Base-by-base conservation (phyloP, 2,329 filamentous ascomycete genomes). In the Pseudogymnoascus sp. region DNA sequence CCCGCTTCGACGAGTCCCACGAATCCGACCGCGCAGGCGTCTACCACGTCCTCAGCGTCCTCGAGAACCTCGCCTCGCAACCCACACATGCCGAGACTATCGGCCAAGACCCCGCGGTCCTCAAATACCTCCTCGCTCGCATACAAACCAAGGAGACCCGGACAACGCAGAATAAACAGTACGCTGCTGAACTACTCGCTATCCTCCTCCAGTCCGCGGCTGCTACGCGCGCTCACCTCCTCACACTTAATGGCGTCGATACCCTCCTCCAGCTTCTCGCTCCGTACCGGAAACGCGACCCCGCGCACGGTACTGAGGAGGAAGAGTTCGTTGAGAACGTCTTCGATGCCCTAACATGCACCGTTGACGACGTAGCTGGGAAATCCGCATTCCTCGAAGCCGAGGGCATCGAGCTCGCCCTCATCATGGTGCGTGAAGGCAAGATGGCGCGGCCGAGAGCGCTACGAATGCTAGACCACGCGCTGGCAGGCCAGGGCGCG, bases 251-350 rank as follows among this genome's bases (percentile, higher is more conserved):
- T 66, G 88, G 89, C 0, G 81, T 95, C 7, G 93, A 99, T 70
- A 75, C 82, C 2, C 79, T 96, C 68, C 85, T 99, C 13, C 91
- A 96, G 75, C 81, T 96, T 0, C 83, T 96, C 0, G 90, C 93
- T 1, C 79, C 87, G 1, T 99, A 97, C 76, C 87, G 95, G 64
- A 90, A 89, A 77, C 84, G 87, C 60, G 93, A 99, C 72, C 95
- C 95, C 0, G 83, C 87, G 60, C 93, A 90, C 71, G 91, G 92
- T 64, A 87, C 88, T 33, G 88, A 95, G 61, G 95, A 97, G 74
- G 93, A 96, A 73, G 95, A 99, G 77, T 97, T 90, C 73, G 90
- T 96, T 73, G 91, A 96, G 75, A 96, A 99, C 68, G 73, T 97
- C 0, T 99, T 99, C 74, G 93, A 96, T 71, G 85, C 87, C 1